Evolutionary conservation across 2,329 filamentous ascomycete species (phyloP).

Genomic region (Xylaria sp.): DNA sequence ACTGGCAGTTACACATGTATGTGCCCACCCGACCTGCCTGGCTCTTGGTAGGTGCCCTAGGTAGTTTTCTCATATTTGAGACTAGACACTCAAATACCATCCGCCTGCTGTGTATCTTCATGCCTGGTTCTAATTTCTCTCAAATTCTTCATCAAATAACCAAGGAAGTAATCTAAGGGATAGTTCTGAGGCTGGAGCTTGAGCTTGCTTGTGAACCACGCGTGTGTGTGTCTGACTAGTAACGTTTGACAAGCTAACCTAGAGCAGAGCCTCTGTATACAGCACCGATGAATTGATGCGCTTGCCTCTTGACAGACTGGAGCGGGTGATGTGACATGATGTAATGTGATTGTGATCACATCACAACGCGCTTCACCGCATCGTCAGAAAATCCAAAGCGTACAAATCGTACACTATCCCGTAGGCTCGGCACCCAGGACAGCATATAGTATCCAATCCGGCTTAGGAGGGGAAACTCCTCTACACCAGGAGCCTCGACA

Average conservation of each 20-base stretch:
- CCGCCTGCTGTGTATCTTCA: not conserved
- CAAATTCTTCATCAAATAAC: not conserved
- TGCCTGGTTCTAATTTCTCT: not conserved
- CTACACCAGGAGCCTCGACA: slow-evolving; percentile 25
- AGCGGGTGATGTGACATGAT: not conserved
- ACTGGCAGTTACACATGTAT: too few species aligned
- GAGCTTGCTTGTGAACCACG: too few species aligned
- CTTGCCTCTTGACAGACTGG: not conserved
- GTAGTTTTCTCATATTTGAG: not conserved
- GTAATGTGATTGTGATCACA: not conserved
- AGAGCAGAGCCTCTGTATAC: too few species aligned
- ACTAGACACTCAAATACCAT: not conserved
- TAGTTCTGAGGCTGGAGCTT: too few species aligned
- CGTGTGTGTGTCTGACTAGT: not conserved
- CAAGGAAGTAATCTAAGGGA: not conserved
- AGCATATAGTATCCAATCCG: slow-evolving; percentile 28
- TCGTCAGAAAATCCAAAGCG: slow-evolving; percentile 28
- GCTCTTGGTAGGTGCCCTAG: too few species aligned
- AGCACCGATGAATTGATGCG: too few species aligned
- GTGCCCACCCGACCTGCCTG: too few species aligned
- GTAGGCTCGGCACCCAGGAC: slow-evolving; percentile 35
- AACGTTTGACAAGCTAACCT: too few species aligned
- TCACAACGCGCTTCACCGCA: not conserved
- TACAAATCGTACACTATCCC: slow-evolving; percentile 32
- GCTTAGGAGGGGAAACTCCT: slow-evolving; percentile 25